Evolutionary conservation across 306 rosid genomes (phyloP).

Genomic region (Medicago arabica): DNA sequence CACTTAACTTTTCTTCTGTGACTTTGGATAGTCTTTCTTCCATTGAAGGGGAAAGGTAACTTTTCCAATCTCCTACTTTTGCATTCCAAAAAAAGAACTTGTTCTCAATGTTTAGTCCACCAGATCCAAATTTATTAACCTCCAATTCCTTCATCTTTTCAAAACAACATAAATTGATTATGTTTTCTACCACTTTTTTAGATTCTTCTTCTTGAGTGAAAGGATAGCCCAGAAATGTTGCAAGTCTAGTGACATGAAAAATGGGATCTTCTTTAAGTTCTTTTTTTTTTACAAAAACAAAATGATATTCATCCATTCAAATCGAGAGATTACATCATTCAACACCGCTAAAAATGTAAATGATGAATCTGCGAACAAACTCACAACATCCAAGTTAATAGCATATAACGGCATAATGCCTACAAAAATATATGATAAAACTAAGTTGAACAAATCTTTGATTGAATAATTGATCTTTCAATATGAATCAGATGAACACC

Average conservation of each 20-base stretch:
- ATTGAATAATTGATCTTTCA: no score
- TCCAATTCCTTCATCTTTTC: constrained; percentile 58
- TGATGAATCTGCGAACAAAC: no score
- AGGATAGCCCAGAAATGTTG: constrained; percentile 49
- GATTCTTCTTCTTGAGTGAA: constrained; percentile 55
- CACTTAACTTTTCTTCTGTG: constrained; percentile 49
- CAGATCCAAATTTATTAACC: constrained; percentile 48
- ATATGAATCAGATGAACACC: no score
- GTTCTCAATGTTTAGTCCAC: constrained; percentile 47
- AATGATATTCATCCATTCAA: no score
- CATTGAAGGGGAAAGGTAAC: constrained; percentile 55
- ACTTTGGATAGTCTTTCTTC: constrained; percentile 53
- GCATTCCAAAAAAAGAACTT: constrained; percentile 59
- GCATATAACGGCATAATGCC: no score
- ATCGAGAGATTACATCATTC: no score
- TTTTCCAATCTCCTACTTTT: constrained; percentile 64
- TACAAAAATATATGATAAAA: no score
- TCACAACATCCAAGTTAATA: no score
- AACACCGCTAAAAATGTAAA: no score
- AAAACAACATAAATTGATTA: constrained; percentile 50
- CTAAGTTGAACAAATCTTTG: no score
- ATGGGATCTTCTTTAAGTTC: constrained; percentile 46
- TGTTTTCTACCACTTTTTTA: constrained; percentile 45
- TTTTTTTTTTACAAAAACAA: no score
- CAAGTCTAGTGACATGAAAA: constrained; percentile 48